phyloP scores from a whole-genome alignment of 257 asterid species.

The Cordia subcordata region DNA sequence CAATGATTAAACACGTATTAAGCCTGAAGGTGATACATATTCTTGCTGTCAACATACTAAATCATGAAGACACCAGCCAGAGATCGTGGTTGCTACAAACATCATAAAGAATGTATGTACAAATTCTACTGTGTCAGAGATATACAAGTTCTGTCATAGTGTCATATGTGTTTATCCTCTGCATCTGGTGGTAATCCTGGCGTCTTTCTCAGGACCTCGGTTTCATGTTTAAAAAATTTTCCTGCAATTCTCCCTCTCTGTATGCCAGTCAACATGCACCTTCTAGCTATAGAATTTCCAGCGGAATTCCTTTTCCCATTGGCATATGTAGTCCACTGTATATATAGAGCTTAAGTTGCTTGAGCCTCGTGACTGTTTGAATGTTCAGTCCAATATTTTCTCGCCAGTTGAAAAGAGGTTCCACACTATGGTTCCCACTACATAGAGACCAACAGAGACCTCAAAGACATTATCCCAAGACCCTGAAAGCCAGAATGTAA shows the following conservation, averaged over 20 bases:
- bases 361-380: neutral
- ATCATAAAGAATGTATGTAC: neutral
- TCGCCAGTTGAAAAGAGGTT: constrained; percentile 86
- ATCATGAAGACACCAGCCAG: neutral
- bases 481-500: constrained; percentile 38
- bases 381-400: constrained; percentile 49
- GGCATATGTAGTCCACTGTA: neutral
- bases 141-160: constrained; percentile 2
- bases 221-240: neutral
- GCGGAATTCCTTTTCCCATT: neutral
- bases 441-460: constrained; percentile 77
- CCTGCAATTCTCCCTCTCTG: neutral
- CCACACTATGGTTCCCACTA: constrained; percentile 79
- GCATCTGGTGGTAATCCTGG: neutral
- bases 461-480: constrained; percentile 78
- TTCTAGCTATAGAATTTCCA: neutral
- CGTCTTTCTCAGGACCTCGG: neutral
- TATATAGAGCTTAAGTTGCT: constrained; percentile 6
- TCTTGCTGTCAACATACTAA: neutral
- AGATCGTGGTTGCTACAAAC: neutral
- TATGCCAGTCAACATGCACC: constrained; percentile 3
- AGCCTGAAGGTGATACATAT: neutral
- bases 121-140: neutral
- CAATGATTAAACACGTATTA: neutral
- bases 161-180: constrained; percentile 1